phyloP scores from a whole-genome alignment of 2,329 filamentous ascomycete species.

The Waltergamsia citrina region DNA sequence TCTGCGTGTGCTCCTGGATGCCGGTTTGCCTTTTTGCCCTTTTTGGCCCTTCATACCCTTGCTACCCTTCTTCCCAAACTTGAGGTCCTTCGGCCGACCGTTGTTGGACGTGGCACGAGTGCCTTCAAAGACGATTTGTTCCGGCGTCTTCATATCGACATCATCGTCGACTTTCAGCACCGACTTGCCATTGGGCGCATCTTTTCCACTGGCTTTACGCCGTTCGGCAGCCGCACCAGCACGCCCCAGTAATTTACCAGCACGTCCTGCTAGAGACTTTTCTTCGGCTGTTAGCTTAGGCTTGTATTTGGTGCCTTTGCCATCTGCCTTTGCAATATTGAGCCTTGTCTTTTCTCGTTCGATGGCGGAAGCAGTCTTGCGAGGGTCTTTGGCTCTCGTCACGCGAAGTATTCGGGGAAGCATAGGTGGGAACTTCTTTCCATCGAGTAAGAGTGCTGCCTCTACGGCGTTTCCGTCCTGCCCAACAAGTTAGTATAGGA shows the following conservation, averaged over 20 bases:
- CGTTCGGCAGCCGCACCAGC: conserved; percentile 19
- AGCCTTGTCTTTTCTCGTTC: conserved; percentile 13
- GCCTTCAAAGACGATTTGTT: conserved; percentile 73
- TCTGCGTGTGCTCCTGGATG: conserved; percentile 26
- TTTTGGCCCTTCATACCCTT: conserved; percentile 23
- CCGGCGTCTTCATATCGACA: conserved; percentile 42
- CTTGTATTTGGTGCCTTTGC: conserved; percentile 45
- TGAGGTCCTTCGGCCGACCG: conserved; percentile 53
- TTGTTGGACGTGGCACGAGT: conserved; percentile 61
- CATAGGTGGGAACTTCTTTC: conserved; percentile 89
- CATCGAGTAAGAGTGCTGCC: conserved; percentile 77
- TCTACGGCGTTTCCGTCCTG: conserved; percentile 81
- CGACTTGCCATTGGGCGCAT: conserved; percentile 8
- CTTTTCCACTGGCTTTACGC: conserved; percentile 7
- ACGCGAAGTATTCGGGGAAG: conserved; percentile 84
- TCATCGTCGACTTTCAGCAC: not conserved
- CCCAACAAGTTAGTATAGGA: conserved; percentile 4
- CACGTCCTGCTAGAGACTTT: conserved; percentile 53
- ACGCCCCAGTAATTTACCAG: conserved; percentile 66
- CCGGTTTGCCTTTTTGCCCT: conserved; percentile 26
- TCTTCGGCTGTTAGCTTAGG: conserved; percentile 59
- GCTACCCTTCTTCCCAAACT: conserved; percentile 47
- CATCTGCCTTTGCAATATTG: conserved; percentile 16
- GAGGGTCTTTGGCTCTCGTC: conserved; percentile 69
- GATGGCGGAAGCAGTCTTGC: conserved; percentile 44